These are phyloP conservation scores for Dipteronia dyeriana DNA, from an alignment of 345 rosid genomes.

Conservation along the genomic window DNA sequence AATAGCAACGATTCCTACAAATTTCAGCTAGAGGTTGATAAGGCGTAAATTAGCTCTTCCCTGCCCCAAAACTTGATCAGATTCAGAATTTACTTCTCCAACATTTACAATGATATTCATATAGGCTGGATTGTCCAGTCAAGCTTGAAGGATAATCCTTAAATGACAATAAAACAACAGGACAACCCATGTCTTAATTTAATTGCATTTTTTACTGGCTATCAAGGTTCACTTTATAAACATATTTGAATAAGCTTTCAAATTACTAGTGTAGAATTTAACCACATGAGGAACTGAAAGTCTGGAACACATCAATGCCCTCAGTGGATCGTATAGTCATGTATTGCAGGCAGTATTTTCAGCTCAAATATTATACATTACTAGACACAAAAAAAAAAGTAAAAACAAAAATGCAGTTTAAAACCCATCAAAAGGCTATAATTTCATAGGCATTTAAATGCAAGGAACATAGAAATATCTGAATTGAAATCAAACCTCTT, in stretches of 20 bases:
- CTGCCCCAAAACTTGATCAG: not conserved
- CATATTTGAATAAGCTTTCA: not conserved
- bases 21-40: not conserved
- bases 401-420: no score
- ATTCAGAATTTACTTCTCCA: not conserved
- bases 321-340: not conserved
- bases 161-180: not conserved
- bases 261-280: not conserved
- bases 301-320: not conserved
- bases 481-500: slow-evolving; percentile 44
- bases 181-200: not conserved
- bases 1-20: not conserved
- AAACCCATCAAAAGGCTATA: not conserved
- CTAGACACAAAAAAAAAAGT: no score
- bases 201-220: not conserved
- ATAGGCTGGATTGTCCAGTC: not conserved
- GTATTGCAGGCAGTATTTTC: not conserved
- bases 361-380: not conserved
- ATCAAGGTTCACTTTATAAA: not conserved
- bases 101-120: not conserved
- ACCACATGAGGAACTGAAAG: not conserved
- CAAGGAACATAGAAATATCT: not conserved
- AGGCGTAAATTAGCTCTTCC: not conserved
- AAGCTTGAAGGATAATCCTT: not conserved
- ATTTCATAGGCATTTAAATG: not conserved